phyloP scores from a whole-genome alignment of 345 rosid genomes.

The Mercurialis annua region DNA sequence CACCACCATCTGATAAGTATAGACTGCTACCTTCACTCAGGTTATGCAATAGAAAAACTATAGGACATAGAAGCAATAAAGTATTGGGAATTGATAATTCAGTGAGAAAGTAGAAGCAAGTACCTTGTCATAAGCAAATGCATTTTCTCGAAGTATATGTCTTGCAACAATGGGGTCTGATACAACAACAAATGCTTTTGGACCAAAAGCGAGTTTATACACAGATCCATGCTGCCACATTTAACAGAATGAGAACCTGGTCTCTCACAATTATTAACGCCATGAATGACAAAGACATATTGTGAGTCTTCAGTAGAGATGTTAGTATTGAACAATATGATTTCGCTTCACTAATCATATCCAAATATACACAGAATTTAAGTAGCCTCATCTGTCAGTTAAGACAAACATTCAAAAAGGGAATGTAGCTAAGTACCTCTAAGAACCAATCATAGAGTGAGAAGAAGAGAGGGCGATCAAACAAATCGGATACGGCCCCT shows the following conservation, averaged over 20 bases:
- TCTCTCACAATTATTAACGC: slow-evolving; percentile 7
- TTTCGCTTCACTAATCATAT: background rate
- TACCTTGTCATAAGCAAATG: slow-evolving; percentile 93
- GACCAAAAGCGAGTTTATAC: slow-evolving; percentile 97
- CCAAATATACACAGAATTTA: background rate
- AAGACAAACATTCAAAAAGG: slow-evolving; percentile 2
- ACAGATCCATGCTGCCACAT: slow-evolving; percentile 80
- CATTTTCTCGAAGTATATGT: slow-evolving; percentile 78
- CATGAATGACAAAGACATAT: background rate
- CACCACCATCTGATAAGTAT: too few species aligned
- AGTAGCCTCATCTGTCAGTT: too few species aligned
- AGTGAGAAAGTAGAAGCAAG: background rate
- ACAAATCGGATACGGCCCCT: slow-evolving; percentile 91
- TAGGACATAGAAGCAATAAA: background rate
- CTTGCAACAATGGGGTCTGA: slow-evolving; percentile 89
- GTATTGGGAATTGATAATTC: background rate
- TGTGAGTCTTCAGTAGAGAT: background rate
- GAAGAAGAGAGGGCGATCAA: slow-evolving; percentile 79
- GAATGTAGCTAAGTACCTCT: slow-evolving; percentile 45
- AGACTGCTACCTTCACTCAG: too few species aligned
- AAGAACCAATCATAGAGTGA: slow-evolving; percentile 86
- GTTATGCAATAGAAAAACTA: too few species aligned
- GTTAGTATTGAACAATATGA: background rate
- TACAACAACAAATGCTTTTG: slow-evolving; percentile 92
- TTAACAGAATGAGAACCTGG: slow-evolving; percentile 5